Evolutionary conservation across 176 grass and related monocot species (phyloP).

Genomic region (Cocos nucifera): DNA sequence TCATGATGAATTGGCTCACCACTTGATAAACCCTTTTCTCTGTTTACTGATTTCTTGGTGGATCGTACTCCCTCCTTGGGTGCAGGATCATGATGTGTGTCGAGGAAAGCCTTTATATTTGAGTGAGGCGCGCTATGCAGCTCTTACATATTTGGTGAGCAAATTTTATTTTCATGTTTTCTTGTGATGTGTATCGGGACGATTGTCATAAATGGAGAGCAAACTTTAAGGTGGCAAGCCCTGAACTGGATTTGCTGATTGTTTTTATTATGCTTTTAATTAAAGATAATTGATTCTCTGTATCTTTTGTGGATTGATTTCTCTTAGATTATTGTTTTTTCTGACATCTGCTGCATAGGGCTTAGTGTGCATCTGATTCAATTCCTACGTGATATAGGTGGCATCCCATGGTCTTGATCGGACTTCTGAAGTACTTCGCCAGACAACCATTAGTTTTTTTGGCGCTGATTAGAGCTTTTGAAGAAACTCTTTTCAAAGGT

Average conservation of each 20-base stretch:
- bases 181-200: neutral
- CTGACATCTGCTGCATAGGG: too few species aligned
- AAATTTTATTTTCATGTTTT: neutral
- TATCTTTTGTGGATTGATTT: too few species aligned
- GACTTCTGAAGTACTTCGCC: slow-evolving; percentile 90
- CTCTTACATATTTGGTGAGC: slow-evolving; percentile 83
- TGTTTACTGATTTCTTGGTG: neutral
- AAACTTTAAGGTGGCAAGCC: too few species aligned
- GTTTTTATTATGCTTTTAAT: too few species aligned
- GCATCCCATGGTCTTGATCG: slow-evolving; percentile 95
- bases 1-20: too few species aligned
- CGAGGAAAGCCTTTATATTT: slow-evolving; percentile 96
- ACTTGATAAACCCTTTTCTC: neutral
- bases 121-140: slow-evolving; percentile 81
- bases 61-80: neutral
- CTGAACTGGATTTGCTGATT: too few species aligned
- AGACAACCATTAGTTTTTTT: slow-evolving; percentile 73
- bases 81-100: slow-evolving; percentile 84
- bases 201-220: too few species aligned
- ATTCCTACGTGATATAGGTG: slow-evolving; percentile 37
- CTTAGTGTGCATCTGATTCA: too few species aligned
- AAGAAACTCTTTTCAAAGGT: too few species aligned
- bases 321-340: too few species aligned
- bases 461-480: slow-evolving; percentile 37
- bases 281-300: too few species aligned